A percentile compares a stretch with the other conserved stretches of the same genome.
phyloP scores from a whole-genome alignment of 179 eudicot genomes.

The Drosera spatulata region DNA sequence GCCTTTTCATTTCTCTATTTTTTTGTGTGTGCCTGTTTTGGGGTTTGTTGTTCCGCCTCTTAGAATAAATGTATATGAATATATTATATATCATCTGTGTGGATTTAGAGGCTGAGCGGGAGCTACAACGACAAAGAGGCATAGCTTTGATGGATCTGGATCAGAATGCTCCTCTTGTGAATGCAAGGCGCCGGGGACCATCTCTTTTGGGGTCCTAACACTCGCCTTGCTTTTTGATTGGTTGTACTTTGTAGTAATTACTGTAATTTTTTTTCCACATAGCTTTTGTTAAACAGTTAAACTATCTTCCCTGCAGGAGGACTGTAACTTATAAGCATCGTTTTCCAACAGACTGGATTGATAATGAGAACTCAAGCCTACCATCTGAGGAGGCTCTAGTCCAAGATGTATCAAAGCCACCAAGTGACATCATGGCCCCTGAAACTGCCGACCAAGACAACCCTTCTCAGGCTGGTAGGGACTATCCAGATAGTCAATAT shows the following conservation, averaged over 20 bases:
- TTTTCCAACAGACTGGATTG: constrained; percentile 19
- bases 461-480: constrained; percentile 7
- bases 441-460: constrained; percentile 17
- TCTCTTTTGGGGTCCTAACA: constrained; percentile 46
- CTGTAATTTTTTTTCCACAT: not conserved
- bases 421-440: constrained; percentile 9
- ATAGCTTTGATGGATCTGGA: constrained; percentile 19
- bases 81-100: constrained; percentile 6
- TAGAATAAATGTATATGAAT: not conserved
- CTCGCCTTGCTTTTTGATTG: not conserved
- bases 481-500: not conserved
- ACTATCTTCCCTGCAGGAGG: constrained; percentile 31
- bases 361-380: constrained; percentile 15
- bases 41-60: not conserved
- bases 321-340: constrained; percentile 40
- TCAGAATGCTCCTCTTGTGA: constrained; percentile 16
- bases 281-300: not conserved
- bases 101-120: constrained; percentile 45
- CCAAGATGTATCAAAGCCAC: constrained; percentile 16
- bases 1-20: not conserved
- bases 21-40: not conserved
- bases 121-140: constrained; percentile 40
- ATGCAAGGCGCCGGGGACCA: constrained; percentile 39
- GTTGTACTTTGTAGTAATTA: not conserved
- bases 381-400: constrained; percentile 40